Evolutionary conservation across 805 yeast species (phyloP).

Genomic region (Hanseniaspora opuntiae): DNA sequence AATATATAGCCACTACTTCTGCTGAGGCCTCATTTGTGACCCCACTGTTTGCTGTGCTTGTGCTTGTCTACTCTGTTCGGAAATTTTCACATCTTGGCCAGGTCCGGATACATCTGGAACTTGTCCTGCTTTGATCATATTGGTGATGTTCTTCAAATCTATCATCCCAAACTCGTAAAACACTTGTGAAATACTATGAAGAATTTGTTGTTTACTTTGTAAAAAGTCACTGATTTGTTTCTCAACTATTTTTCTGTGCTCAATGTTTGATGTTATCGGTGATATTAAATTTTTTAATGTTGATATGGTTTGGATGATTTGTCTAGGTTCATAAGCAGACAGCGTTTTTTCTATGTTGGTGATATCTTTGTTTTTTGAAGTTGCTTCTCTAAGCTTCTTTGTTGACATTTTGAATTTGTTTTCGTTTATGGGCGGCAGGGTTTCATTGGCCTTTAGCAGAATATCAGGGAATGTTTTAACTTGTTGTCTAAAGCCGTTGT

Average conservation of each 20-base stretch:
- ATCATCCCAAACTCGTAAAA: constrained; percentile 64
- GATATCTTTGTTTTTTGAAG: constrained; percentile 42
- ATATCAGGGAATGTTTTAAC: constrained; percentile 33
- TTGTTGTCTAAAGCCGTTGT: background rate
- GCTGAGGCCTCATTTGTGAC: constrained; percentile 1
- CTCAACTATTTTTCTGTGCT: constrained; percentile 17
- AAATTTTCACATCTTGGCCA: background rate
- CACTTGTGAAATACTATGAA: constrained; percentile 61
- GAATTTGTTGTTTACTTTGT: constrained; percentile 41
- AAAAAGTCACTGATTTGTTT: constrained; percentile 40
- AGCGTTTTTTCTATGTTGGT: constrained; percentile 42
- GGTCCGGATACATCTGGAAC: background rate
- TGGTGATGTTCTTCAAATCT: constrained; percentile 5
- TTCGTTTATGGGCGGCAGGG: constrained; percentile 37
- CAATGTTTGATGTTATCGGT: constrained; percentile 11
- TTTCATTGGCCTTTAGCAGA: constrained; percentile 40
- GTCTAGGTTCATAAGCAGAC: constrained; percentile 41
- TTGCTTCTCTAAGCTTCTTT: background rate
- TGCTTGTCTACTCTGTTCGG: background rate
- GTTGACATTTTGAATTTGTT: constrained; percentile 30
- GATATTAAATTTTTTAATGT: constrained; percentile 43
- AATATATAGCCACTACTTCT: background rate
- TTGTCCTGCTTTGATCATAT: constrained; percentile 4
- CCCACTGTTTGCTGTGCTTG: background rate
- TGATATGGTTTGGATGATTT: constrained; percentile 53